Evolutionary conservation across 192 early-diverging fungal genomes (phyloP).

Genomic region (Lunasporangiospora selenospora): DNA sequence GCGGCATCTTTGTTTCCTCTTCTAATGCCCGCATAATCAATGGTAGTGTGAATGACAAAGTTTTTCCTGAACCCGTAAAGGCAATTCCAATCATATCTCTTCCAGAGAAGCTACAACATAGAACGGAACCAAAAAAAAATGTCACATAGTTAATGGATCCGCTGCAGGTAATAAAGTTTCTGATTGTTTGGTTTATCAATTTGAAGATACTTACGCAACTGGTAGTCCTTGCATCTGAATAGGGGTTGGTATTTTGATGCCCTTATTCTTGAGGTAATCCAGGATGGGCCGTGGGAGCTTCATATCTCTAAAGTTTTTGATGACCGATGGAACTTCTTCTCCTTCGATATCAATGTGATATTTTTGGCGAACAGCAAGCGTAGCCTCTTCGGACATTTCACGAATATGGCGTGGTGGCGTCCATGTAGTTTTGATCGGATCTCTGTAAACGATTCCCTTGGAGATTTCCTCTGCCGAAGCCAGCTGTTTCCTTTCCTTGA

Average conservation of each 20-base stretch:
- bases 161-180: not conserved
- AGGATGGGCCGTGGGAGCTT: conserved; percentile 82
- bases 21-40: conserved; percentile 93
- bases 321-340: conserved; percentile 82
- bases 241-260: conserved; percentile 89
- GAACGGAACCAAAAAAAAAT: conserved; percentile 7
- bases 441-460: conserved; percentile 84
- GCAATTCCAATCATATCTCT: conserved; percentile 99
- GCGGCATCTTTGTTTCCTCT: conserved; percentile 84
- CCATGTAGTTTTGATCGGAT: conserved; percentile 90
- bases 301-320: conserved; percentile 87
- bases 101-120: conserved; percentile 66
- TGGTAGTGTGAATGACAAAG: conserved; percentile 94
- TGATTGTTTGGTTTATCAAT: not conserved
- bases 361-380: conserved; percentile 71
- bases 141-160: not conserved
- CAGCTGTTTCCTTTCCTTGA: conserved; percentile 79
- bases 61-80: conserved; percentile 98
- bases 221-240: conserved; percentile 99
- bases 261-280: conserved; percentile 79
- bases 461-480: conserved; percentile 88
- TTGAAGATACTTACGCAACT: conserved; percentile 62
- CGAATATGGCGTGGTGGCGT: conserved; percentile 76
- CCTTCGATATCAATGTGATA: conserved; percentile 93
- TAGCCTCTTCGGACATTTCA: conserved; percentile 56